Percentiles rank a stretch among this genome's conserved stretches.
Conservation (phyloP, 331 rosid genomes). For the Ulmus americana region DNA sequence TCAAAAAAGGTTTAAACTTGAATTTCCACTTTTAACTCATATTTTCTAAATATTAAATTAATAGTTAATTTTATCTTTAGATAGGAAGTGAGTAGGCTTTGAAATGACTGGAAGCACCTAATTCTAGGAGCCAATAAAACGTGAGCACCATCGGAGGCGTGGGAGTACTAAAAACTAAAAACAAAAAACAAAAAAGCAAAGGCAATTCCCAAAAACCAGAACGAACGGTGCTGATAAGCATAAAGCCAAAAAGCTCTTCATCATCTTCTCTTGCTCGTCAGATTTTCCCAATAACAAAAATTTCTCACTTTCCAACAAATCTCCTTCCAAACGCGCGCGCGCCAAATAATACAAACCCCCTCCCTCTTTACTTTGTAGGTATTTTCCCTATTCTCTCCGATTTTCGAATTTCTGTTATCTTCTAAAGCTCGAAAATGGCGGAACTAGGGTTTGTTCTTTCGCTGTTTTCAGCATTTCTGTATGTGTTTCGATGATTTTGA, state of each 20-base stretch:
- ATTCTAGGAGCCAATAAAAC: too few relatives aligned
- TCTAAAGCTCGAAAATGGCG: slow-evolving; percentile 13
- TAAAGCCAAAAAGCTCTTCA: slow-evolving; percentile 27
- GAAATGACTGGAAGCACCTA: background rate
- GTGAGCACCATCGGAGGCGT: too few relatives aligned
- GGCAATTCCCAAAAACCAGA: background rate
- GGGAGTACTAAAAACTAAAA: background rate
- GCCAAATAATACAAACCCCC: slow-evolving; percentile 39
- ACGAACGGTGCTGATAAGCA: slow-evolving; percentile 37
- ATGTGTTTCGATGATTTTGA: background rate
- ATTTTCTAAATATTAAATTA: too few relatives aligned
- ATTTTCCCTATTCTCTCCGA: background rate
- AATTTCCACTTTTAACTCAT: too few relatives aligned
- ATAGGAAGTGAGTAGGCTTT: background rate
- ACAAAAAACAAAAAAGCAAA: background rate
- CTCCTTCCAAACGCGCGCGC: slow-evolving; percentile 30
- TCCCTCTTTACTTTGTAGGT: background rate
- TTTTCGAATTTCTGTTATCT: background rate
- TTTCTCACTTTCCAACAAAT: slow-evolving; percentile 17
- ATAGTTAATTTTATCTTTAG: too few relatives aligned
- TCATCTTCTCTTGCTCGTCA: slow-evolving; percentile 32
- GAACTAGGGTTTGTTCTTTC: slow-evolving; percentile 13
- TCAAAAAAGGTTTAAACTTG: too few relatives aligned
- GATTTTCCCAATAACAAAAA: slow-evolving; percentile 17
- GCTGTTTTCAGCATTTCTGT: background rate